Evolutionary conservation across 257 asterid species (phyloP), one percentile per base, ranked within the genome.

Genomic region (Przewalskia tangutica): DNA sequence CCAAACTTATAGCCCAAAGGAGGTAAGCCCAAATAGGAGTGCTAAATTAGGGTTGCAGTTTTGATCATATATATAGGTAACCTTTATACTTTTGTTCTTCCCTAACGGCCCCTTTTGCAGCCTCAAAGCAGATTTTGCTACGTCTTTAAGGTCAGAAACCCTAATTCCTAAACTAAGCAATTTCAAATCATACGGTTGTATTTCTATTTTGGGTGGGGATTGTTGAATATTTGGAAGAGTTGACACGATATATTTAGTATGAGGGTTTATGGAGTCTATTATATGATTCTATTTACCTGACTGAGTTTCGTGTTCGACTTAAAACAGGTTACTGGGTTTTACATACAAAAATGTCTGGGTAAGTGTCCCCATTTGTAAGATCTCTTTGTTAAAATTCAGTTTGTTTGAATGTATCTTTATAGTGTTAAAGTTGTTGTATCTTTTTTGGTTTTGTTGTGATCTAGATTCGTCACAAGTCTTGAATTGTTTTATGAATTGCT

Each of bases 271-370:
- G 60, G 79, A 73, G 79, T 73, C 79, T 48, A 20, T 46, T 48
- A 23, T 73, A 27, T 73, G 79, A 73, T 73, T 73, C 79, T 73
- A 48, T 73, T 73, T 73, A 73, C 79, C 79, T 73, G 79, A 73
- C 79, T 73, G 79, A 73, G 79, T 73, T 73, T 73, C 79, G 79
- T 73, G 79, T 48, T 73, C 79, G 38, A 73, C 79, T 20, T 12
- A 71, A 10, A 20, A 71, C 79, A 73, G 79, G 79, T 73, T 48
- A 60, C 78, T 71, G 58, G 55, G 78, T 71, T 48, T 60, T 73
- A 73, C 13, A 73, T 20, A 73, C 18, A 48, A 50, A 48, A 6
- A 73, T 73, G 79, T 73, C 79, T 46, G 79, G 79, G 79, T 73
- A 23, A 73, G 79, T 48, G 17, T 71, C 6, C 7, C 1, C 12